Base-by-base conservation (phyloP, 2,329 filamentous ascomycete genomes). In the Arthrinium phaeospermum region DNA sequence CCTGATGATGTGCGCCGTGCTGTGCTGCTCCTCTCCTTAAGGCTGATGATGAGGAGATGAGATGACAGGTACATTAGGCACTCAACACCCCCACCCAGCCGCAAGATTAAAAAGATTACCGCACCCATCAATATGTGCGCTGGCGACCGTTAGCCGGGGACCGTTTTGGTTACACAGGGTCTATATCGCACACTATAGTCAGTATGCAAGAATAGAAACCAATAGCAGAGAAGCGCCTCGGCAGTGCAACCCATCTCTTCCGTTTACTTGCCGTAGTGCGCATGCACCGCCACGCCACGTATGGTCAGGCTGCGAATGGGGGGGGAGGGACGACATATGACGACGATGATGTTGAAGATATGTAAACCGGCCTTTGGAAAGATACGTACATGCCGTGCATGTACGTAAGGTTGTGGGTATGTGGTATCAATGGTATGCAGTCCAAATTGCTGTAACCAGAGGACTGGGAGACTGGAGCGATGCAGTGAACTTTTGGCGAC, bases 21-120 rank as follows among this genome's bases (percentile, higher is more conserved):
- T 61, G 53, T 61, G 27, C 27, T 61, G 53, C 53, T 61, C 53
- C 53, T 61, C 53, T n/a, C 53, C 53, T 61, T 61, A 61, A 61
- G 53, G 53, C 53, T 61, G 53, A 61, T 61, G 53, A 61, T 37
- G 53, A 37, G 19, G 53, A 61, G 27, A 61, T 61, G 53, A 61
- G 53, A 61, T 61, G 53, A 19, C 53, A 61, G 46, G 46, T 22
- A 49, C 46, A 30, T 30, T 30, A 30, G 27, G 8, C 6, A 19
- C 53, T 22, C 53, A 41, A 41, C 8, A 61, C 16, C 19, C 27
- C 27, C 51, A 57, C 51, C 27, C 27, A 19, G 24, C 24, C 7
- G 30, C 27, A 30, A 57, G 19, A 57, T 30, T 34, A 30, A 8
- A 30, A 57, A 53, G 49, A 30, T 53, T 53, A 53, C 24, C 49